A percentile compares a stretch with the other conserved stretches of the same genome.
Conservation (phyloP, 2,329 filamentous ascomycete species). For the Epichloe aotearoae region DNA sequence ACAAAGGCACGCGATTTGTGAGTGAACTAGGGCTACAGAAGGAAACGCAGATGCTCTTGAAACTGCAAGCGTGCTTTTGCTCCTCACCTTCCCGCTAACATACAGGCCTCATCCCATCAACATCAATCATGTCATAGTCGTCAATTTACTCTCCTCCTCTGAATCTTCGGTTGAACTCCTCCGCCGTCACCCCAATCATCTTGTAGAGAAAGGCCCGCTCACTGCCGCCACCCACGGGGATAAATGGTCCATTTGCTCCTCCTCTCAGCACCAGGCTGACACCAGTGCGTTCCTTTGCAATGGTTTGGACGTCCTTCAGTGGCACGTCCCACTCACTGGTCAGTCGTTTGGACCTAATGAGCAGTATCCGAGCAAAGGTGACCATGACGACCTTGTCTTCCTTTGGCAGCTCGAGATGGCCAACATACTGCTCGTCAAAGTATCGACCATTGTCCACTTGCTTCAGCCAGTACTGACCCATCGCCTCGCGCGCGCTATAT, state of each 20-base stretch:
- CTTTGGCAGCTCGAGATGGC: conserved; percentile 79
- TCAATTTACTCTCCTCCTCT: conserved; percentile 23
- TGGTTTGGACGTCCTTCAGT: conserved; percentile 91
- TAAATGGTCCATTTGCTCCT: conserved; percentile 85
- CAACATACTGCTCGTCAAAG: conserved; percentile 96
- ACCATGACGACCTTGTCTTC: conserved; percentile 86
- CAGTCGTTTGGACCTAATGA: conserved; percentile 76
- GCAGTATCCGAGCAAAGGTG: conserved; percentile 75
- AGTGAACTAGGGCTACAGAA: neutral
- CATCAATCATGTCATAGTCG: neutral
- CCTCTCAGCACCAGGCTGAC: conserved; percentile 81
- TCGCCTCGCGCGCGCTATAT: conserved; percentile 85
- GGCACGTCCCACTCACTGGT: conserved; percentile 92
- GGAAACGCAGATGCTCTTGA: neutral
- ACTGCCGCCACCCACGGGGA: conserved; percentile 84
- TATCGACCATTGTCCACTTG: conserved; percentile 95
- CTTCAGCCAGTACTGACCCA: conserved; percentile 98
- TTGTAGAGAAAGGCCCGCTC: conserved; percentile 49
- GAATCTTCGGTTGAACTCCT: conserved; percentile 53
- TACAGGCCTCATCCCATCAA: neutral
- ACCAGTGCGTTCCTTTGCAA: conserved; percentile 90
- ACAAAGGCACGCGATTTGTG: too few relatives aligned
- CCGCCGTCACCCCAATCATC: conserved; percentile 52
- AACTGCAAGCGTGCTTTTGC: neutral
- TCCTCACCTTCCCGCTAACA: neutral